Evolutionary conservation across 305 asterid genomes (phyloP).

Genomic region (Solanum chacoense): DNA sequence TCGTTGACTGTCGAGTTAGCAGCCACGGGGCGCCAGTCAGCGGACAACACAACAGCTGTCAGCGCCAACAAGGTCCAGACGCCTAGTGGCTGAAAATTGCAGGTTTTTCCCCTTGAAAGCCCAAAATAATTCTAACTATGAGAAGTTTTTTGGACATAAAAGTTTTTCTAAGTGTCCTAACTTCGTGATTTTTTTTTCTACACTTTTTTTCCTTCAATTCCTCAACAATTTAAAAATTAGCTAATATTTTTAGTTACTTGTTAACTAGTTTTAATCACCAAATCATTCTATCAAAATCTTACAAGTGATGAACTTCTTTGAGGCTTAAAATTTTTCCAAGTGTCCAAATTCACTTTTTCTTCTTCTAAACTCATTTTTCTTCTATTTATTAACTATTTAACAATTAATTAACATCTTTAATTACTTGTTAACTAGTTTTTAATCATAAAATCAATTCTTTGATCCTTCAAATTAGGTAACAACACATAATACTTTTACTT

Average conservation of each 20-base stretch:
- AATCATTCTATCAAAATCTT: neutral
- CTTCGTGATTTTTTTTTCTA: neutral
- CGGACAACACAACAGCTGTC: too few species aligned
- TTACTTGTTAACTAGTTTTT: neutral
- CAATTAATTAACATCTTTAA: neutral
- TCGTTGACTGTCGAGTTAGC: too few species aligned
- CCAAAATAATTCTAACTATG: too few species aligned
- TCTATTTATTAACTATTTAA: neutral
- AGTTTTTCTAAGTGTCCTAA: neutral
- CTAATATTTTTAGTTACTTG: too few species aligned
- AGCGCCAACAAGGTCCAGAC: too few species aligned
- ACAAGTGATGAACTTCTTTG: neutral
- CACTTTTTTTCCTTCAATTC: neutral
- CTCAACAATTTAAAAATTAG: neutral
- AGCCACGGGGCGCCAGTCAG: too few species aligned
- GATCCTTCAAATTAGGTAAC: neutral
- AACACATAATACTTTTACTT: too few species aligned
- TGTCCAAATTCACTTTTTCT: neutral
- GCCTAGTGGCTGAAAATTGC: neutral
- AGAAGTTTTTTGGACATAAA: neutral
- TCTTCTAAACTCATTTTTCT: too few species aligned
- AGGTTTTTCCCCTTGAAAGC: too few species aligned
- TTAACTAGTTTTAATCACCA: neutral
- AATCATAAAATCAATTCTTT: neutral
- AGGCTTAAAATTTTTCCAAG: neutral